phyloP scores from a whole-genome alignment of 257 asterid genomes.

The Solanum ossicruentum region DNA sequence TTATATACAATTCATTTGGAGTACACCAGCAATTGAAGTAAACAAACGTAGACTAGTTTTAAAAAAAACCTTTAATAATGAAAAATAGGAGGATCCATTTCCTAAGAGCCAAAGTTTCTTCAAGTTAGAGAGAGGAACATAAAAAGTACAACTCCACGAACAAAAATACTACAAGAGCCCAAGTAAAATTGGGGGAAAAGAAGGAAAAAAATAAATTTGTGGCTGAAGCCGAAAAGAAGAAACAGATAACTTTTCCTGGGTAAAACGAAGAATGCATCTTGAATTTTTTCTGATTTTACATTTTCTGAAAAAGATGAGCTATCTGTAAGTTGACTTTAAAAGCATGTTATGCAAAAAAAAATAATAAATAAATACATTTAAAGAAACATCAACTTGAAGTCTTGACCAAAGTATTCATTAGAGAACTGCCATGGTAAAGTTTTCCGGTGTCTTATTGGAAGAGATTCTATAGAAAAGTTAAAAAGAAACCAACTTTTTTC shows the following conservation, averaged over 20 bases:
- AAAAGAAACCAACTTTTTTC: neutral
- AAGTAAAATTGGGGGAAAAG: neutral
- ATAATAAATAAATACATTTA: neutral
- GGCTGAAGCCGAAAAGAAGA: neutral
- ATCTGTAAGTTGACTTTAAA: neutral
- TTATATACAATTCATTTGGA: neutral
- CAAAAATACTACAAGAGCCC: neutral
- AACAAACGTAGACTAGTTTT: neutral
- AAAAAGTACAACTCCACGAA: neutral
- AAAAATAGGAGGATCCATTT: neutral
- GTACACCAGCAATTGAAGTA: neutral
- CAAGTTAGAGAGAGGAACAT: neutral
- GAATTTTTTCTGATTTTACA: neutral
- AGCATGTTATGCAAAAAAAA: neutral
- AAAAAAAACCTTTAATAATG: neutral
- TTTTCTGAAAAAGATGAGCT: neutral
- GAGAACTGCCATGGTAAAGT: neutral
- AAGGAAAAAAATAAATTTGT: neutral
- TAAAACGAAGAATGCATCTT: neutral
- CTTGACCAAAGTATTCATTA: neutral
- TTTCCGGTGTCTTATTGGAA: neutral
- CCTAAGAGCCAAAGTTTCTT: neutral
- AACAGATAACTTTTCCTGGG: neutral
- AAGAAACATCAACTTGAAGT: neutral
- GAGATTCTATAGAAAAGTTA: neutral